These are phyloP conservation scores for Cytospora piceae DNA, from an alignment of 2,329 filamentous ascomycete genomes.

Conservation along the genomic window DNA sequence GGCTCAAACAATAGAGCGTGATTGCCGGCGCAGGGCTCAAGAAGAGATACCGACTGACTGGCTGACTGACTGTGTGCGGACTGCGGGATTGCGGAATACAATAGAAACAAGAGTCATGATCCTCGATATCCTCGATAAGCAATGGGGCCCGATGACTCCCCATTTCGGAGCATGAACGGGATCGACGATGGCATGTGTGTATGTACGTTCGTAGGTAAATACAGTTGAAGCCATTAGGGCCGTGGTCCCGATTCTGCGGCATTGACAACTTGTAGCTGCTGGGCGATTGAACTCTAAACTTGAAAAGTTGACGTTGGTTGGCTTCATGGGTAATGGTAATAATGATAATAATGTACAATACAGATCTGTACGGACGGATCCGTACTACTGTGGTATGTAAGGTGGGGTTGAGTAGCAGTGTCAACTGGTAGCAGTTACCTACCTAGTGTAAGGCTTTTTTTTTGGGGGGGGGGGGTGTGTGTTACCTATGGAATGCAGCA, in stretches of 20 bases:
- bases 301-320: too few species aligned
- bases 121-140: neutral
- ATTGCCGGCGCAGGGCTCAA: neutral
- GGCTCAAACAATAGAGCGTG: neutral
- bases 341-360: too few species aligned
- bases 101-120: neutral
- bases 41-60: neutral
- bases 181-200: slow-evolving; percentile 12
- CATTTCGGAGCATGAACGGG: slow-evolving; percentile 11
- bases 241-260: neutral
- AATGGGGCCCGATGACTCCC: neutral
- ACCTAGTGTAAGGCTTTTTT: too few species aligned
- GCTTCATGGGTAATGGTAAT: too few species aligned
- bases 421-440: too few species aligned
- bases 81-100: neutral
- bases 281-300: too few species aligned
- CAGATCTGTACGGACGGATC: too few species aligned
- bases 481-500: too few species aligned
- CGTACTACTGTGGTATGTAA: neutral
- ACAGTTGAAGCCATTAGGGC: neutral
- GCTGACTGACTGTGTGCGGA: neutral
- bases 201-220: neutral
- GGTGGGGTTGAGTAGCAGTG: too few species aligned
- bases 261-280: too few species aligned
- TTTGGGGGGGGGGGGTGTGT: too few species aligned